phyloP scores from a whole-genome alignment of 768 basidiomycete species.

The Trametopsis cervina region DNA sequence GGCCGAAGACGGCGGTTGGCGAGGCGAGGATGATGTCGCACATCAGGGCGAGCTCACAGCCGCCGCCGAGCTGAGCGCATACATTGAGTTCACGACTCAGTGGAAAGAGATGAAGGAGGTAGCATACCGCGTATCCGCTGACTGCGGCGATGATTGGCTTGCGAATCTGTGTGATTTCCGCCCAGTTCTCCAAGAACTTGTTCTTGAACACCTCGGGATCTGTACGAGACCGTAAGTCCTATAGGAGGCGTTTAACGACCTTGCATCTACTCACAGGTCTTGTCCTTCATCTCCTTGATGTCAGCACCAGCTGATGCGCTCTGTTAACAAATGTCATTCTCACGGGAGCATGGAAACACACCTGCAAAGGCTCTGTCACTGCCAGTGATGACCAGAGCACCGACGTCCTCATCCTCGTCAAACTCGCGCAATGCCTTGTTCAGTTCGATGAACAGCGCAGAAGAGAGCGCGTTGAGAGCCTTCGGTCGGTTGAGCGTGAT shows the following conservation, averaged over 20 bases:
- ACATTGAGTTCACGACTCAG: not conserved
- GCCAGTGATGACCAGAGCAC: constrained; percentile 89
- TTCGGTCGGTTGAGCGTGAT: constrained; percentile 88
- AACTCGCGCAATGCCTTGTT: constrained; percentile 68
- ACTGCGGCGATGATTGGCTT: constrained; percentile 98
- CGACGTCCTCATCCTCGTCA: constrained; percentile 63
- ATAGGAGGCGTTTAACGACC: too few relatives aligned
- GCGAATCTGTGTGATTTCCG: constrained; percentile 57
- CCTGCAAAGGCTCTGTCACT: constrained; percentile 92
- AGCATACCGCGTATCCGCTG: constrained; percentile 76
- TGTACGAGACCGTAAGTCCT: constrained; percentile 34
- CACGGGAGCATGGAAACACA: constrained; percentile 27
- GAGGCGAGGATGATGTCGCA: constrained; percentile 93
- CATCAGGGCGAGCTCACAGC: constrained; percentile 94
- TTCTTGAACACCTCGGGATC: constrained; percentile 83
- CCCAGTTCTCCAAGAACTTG: constrained; percentile 86
- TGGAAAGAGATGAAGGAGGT: not conserved
- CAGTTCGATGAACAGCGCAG: constrained; percentile 74
- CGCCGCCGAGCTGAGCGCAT: constrained; percentile 76
- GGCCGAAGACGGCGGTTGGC: constrained; percentile 87
- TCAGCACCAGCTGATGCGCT: constrained; percentile 76
- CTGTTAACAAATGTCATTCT: not conserved
- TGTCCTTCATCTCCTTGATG: constrained; percentile 99
- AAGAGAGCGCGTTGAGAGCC: constrained; percentile 81
- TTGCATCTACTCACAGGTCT: constrained; percentile 74